Conservation (phyloP, 345 rosid species). For the Aquilaria yunnanensis region DNA sequence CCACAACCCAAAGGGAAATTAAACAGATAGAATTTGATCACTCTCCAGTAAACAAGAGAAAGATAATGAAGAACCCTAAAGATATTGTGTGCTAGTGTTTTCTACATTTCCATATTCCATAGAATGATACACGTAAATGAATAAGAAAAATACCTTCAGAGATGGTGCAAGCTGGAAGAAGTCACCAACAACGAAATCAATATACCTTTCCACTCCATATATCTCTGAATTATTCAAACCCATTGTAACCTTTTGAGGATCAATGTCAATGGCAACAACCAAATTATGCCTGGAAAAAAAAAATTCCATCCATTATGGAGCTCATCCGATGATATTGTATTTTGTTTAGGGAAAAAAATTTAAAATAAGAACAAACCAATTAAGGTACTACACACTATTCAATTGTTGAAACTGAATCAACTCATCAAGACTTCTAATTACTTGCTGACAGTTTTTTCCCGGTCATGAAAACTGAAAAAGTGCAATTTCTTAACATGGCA, state of each 20-base stretch:
- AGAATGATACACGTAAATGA: too few species aligned
- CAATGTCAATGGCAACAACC: constrained; percentile 48
- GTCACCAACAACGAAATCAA: constrained; percentile 40
- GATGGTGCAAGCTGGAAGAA: constrained; percentile 40
- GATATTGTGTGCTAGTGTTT: too few species aligned
- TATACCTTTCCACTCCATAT: constrained; percentile 38
- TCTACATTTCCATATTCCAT: too few species aligned
- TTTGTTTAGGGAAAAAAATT: not conserved
- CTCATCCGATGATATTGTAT: not conserved
- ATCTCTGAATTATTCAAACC: constrained; percentile 38
- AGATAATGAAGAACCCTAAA: too few species aligned
- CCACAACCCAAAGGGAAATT: not conserved
- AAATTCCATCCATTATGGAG: not conserved
- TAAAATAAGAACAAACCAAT: not conserved
- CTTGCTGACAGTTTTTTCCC: too few species aligned
- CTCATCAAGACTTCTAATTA: too few species aligned
- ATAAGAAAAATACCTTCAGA: constrained; percentile 27
- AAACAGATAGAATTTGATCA: not conserved
- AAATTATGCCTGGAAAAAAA: constrained; percentile 23
- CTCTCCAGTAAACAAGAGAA: too few species aligned
- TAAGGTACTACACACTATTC: not conserved
- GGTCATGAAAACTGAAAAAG: too few species aligned
- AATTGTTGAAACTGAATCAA: not conserved
- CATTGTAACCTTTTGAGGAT: constrained; percentile 34
- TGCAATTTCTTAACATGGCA: too few species aligned